These are phyloP conservation scores for Wallacemonas sp. DNA, from an alignment of 208 protist genomes.

Conservation along the genomic window DNA sequence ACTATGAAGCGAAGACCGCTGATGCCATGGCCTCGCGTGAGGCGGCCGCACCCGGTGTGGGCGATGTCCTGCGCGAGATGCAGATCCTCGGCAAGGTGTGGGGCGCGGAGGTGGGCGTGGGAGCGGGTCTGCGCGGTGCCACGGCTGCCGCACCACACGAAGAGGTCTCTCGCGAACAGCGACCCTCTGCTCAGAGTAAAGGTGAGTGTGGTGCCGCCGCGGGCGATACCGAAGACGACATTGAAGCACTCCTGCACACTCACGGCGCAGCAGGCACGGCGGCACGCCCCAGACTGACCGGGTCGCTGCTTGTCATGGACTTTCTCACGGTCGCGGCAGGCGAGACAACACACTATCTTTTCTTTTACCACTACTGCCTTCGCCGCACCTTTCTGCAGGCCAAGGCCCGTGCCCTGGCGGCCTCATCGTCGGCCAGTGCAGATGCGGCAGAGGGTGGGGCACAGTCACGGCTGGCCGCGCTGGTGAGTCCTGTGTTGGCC, in stretches of 20 bases:
- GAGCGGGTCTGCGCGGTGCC: conserved; percentile 9
- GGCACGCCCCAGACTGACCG: conserved; percentile 13
- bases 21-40: conserved; percentile 3
- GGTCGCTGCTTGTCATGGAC: conserved; percentile 32
- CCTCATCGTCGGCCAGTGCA: background rate
- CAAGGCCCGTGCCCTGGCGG: background rate
- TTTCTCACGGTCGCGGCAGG: conserved; percentile 35
- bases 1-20: background rate
- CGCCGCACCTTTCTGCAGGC: conserved; percentile 13
- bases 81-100: conserved; percentile 37
- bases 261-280: background rate
- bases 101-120: conserved; percentile 26
- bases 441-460: too few species aligned
- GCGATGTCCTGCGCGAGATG: conserved; percentile 34
- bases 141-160: background rate
- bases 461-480: conserved; percentile 5
- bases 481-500: conserved; percentile 15
- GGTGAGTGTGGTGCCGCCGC: background rate
- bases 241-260: background rate
- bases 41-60: conserved; percentile 1
- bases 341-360: conserved; percentile 26
- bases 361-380: conserved; percentile 26
- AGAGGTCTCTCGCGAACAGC: background rate
- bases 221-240: background rate
- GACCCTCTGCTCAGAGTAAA: background rate